phyloP scores from a whole-genome alignment of 352 stramenopile species.

The Elongisporangium undulatum region DNA sequence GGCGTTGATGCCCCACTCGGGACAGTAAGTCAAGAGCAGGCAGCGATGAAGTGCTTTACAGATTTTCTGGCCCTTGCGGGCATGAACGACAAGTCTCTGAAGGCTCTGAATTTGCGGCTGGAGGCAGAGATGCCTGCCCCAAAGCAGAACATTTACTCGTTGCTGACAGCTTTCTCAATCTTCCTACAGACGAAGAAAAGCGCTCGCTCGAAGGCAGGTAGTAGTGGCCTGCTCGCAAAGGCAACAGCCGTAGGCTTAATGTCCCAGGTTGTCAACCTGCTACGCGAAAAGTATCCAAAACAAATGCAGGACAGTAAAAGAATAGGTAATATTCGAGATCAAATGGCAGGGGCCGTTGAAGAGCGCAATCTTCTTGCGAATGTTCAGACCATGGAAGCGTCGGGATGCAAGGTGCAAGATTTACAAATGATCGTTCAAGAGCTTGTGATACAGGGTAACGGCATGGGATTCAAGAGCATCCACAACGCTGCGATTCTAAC shows the following conservation, averaged over 20 bases:
- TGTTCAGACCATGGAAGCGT: not conserved
- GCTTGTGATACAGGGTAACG: not conserved
- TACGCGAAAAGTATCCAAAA: too few relatives aligned
- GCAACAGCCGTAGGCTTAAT: slow-evolving; percentile 6
- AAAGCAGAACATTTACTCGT: slow-evolving; percentile 3
- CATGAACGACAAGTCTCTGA: slow-evolving; percentile 7
- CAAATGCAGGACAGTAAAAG: not conserved
- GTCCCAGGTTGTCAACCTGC: not conserved
- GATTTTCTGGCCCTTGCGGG: slow-evolving; percentile 4
- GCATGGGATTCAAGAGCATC: slow-evolving; percentile 2
- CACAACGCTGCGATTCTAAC: slow-evolving; percentile 5
- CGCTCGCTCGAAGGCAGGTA: not conserved
- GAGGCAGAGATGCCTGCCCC: not conserved
- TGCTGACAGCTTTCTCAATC: too few relatives aligned
- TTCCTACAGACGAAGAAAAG: too few relatives aligned
- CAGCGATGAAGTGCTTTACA: slow-evolving; percentile 5
- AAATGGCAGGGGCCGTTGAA: slow-evolving; percentile 4
- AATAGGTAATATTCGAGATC: slow-evolving; percentile 4
- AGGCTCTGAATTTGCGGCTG: not conserved
- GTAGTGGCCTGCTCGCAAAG: not conserved
- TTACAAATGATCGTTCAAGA: slow-evolving; percentile 1
- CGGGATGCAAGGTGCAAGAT: slow-evolving; percentile 2
- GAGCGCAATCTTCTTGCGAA: slow-evolving; percentile 3
- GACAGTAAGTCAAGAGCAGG: not conserved
- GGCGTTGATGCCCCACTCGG: too few relatives aligned